phyloP scores from a whole-genome alignment of 176 grass and related monocot genomes.

The Neostapfia colusana region DNA sequence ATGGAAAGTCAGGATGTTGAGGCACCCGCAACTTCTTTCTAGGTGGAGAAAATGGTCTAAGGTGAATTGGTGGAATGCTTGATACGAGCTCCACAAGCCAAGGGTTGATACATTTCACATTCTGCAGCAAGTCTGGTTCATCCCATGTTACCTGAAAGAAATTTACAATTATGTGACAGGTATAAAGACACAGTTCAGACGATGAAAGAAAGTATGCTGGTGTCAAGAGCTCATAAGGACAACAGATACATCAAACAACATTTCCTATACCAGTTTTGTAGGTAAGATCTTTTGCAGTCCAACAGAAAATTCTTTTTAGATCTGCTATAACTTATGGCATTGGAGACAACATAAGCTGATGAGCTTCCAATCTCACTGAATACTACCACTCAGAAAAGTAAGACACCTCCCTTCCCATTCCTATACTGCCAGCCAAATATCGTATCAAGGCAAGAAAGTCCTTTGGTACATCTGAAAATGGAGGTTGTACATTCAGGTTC shows the following conservation, averaged over 20 bases:
- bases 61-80: slow-evolving; percentile 67
- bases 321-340: slow-evolving; percentile 1
- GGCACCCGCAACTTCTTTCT: slow-evolving; percentile 68
- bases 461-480: too few relatives aligned
- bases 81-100: slow-evolving; percentile 78
- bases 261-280: neutral
- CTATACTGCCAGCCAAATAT: neutral
- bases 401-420: neutral
- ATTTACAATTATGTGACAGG: slow-evolving; percentile 10
- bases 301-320: slow-evolving; percentile 14
- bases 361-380: neutral
- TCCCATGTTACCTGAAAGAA: slow-evolving; percentile 75
- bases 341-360: neutral
- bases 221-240: neutral
- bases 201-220: neutral
- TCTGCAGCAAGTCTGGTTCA: slow-evolving; percentile 80
- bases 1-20: slow-evolving; percentile 57
- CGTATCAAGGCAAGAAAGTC: neutral
- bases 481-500: neutral
- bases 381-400: neutral
- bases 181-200: neutral
- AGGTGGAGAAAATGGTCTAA: slow-evolving; percentile 63
- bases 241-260: slow-evolving; percentile 11
- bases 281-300: neutral
- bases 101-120: slow-evolving; percentile 71